phyloP scores from a whole-genome alignment of 2,329 filamentous ascomycete genomes.

The Cordyceps sp. region DNA sequence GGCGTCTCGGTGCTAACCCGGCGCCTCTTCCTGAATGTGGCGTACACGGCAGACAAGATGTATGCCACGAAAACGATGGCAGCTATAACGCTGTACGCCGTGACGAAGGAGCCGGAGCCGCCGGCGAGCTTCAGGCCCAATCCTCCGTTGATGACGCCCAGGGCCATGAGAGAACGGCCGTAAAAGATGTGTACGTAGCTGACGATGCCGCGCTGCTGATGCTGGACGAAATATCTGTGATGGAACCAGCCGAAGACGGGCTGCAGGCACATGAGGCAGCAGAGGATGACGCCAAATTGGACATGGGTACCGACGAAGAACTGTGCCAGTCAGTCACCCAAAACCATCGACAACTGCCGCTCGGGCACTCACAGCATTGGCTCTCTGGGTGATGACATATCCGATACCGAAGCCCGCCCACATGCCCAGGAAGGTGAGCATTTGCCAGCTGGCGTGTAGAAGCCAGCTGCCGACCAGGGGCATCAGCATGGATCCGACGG shows the following conservation, averaged over 20 bases:
- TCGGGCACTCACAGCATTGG: too few species aligned
- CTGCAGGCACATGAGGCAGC: slow-evolving; percentile 37
- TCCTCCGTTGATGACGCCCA: slow-evolving; percentile 48
- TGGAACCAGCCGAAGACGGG: slow-evolving; percentile 41
- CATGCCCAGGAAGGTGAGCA: slow-evolving; percentile 36
- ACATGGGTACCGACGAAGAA: slow-evolving; percentile 35
- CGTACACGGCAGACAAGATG: slow-evolving; percentile 10
- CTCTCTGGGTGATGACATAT: slow-evolving; percentile 27
- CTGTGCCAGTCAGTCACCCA: too few species aligned
- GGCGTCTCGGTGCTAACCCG: background rate
- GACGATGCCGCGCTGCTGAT: slow-evolving; percentile 28
- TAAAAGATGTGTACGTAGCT: slow-evolving; percentile 46
- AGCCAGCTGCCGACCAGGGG: slow-evolving; percentile 39
- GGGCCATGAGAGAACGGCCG: slow-evolving; percentile 37
- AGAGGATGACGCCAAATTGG: slow-evolving; percentile 36
- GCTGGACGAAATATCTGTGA: slow-evolving; percentile 33
- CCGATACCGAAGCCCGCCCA: slow-evolving; percentile 44
- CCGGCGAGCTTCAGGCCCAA: slow-evolving; percentile 36
- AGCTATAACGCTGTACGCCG: slow-evolving; percentile 39
- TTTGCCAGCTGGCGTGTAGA: slow-evolving; percentile 40
- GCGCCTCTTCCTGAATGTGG: slow-evolving; percentile 2
- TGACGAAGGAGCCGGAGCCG: slow-evolving; percentile 22
- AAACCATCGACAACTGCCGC: too few species aligned
- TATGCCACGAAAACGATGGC: slow-evolving; percentile 31
- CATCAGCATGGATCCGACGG: slow-evolving; percentile 43